phyloP scores from a whole-genome alignment of 495 filamentous ascomycete genomes.

The Cercophora newfieldiana region DNA sequence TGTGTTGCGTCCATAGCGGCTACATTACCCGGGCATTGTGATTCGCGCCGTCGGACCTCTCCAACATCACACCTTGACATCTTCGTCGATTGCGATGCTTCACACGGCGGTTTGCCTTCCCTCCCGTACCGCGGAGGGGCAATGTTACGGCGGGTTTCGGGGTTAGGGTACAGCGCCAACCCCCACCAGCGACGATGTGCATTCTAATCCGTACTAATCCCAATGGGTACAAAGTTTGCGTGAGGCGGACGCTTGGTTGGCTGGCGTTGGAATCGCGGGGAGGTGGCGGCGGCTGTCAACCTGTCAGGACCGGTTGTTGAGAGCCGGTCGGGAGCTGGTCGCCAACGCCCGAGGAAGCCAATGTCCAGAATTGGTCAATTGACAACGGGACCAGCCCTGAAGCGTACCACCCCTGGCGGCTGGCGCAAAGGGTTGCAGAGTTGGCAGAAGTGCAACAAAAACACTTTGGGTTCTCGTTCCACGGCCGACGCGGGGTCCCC shows the following conservation, averaged over 20 bases:
- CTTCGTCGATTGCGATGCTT: background rate
- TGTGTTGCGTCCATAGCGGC: background rate
- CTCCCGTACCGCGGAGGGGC: background rate
- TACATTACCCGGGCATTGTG: background rate
- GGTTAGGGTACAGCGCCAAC: background rate
- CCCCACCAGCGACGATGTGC: background rate
- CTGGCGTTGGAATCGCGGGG: background rate
- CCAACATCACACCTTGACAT: background rate
- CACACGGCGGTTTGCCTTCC: background rate
- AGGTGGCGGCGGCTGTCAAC: background rate
- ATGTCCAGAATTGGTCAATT: background rate
- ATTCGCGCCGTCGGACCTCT: background rate
- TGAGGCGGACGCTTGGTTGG: background rate
- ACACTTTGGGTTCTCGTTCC: background rate
- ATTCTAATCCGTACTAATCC: background rate
- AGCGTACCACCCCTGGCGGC: background rate
- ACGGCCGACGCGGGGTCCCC: background rate
- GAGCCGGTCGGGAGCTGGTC: background rate
- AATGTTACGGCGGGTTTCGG: background rate
- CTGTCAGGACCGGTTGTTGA: background rate
- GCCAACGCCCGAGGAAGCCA: background rate
- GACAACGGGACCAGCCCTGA: background rate
- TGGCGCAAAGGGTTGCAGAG: background rate
- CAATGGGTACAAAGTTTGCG: background rate
- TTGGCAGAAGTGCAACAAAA: background rate